Evolutionary conservation across 148 eudicot species (phyloP), one percentile per base, ranked within the genome.

Genomic region (Linanthus parryae): DNA sequence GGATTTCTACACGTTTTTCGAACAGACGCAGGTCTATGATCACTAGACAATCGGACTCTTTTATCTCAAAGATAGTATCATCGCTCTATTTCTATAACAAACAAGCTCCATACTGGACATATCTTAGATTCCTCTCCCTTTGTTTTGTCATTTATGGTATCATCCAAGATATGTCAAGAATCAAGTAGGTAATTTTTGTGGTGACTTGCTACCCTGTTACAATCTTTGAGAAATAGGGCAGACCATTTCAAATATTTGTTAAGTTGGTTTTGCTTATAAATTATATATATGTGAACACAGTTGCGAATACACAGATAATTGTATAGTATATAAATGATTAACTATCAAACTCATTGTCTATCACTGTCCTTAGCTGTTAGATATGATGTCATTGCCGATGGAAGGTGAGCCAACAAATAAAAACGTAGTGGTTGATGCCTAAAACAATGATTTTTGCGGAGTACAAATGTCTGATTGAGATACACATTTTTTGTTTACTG

Each of bases 391-490:
- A 67, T 55, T 39, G 44, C 57, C 54, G 43, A 52, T 52, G 47
- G 55, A 66, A 66, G 59, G 43, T 52, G 38, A 52, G 56, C 54
- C 26, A 44, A 60, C 39, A 50, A 60, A 50, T 44, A 44, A 39
- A 22, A 62, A n/a, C 39, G 66, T 48, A 67, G 72, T 67, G 54
- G 66, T 67, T 67, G 66, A 37, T 60, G 6, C 17, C 55, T 52
- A 54, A 40, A 46, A 43, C 52, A 65, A 65, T 50, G 23, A 57
- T 48, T 65, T 65, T 14, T n/a, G 24, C 23, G 43, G 46, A 37
- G 9, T 35, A 35, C 25, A 26, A 22, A 16, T 20, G 42, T 44
- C 30, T 15, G 22, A 44, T 56, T 5, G 14, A 37, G n/a, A 37
- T 5, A 13, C 3, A 12, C 20, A 14, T 0, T 5, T 8, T 43